A percentile compares a stretch with the other conserved stretches of the same genome.
Conservation (phyloP, 2,329 filamentous ascomycete species). For the Hypoxylon sp. region DNA sequence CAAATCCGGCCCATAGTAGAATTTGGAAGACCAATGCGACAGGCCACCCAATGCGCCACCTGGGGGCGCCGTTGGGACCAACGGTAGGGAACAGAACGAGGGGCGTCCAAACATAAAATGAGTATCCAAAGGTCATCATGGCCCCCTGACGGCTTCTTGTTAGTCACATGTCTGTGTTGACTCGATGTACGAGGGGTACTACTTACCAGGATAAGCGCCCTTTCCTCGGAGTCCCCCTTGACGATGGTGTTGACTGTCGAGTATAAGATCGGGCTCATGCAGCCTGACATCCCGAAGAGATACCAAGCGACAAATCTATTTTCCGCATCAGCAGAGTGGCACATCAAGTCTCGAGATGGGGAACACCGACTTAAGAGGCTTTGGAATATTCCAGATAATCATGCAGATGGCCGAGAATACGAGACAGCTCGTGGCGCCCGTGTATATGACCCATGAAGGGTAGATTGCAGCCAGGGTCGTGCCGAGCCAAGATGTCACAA, state of each 20-base stretch:
- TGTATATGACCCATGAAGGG: constrained; percentile 61
- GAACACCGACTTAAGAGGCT: constrained; percentile 56
- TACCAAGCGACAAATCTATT: constrained; percentile 58
- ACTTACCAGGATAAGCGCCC: constrained; percentile 54
- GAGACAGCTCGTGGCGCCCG: constrained; percentile 54
- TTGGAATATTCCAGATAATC: constrained; percentile 63
- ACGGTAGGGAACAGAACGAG: constrained; percentile 58
- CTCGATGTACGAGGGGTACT: too few relatives aligned
- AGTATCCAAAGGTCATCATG: constrained; percentile 62
- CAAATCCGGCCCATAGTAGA: constrained; percentile 57
- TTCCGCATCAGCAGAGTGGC: constrained; percentile 1
- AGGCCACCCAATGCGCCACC: constrained; percentile 62
- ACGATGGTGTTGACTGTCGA: constrained; percentile 59
- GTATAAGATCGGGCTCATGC: constrained; percentile 57
- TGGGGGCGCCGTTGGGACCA: constrained; percentile 56
- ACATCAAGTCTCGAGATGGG: background rate
- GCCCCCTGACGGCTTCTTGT: constrained; percentile 49
- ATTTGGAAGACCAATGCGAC: constrained; percentile 60
- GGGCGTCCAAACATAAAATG: constrained; percentile 60
- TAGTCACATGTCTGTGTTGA: constrained; percentile 3
- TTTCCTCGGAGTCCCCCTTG: constrained; percentile 55
- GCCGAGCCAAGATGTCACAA: constrained; percentile 61
- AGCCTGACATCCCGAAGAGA: constrained; percentile 54
- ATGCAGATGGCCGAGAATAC: constrained; percentile 60
- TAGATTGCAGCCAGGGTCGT: constrained; percentile 63